Evolutionary conservation across 306 rosid species (phyloP).

Genomic region (Cyamopsis tetragonoloba): DNA sequence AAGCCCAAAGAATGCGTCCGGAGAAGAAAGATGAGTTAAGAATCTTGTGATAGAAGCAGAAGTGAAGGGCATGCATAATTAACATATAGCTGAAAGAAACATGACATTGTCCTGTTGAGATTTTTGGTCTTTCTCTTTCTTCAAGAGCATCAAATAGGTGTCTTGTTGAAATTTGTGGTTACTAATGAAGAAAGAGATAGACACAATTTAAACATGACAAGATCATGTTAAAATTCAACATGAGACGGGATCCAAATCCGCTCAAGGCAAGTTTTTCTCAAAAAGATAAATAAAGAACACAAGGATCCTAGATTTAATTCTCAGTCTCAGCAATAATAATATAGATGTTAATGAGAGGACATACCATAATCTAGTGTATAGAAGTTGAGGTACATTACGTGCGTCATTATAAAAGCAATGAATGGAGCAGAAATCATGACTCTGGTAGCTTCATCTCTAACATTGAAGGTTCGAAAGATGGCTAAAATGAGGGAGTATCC

Average conservation of each 20-base stretch:
- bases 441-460: conserved; percentile 62
- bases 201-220: too few relatives aligned
- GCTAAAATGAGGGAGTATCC: conserved; percentile 76
- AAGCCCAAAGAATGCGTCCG: background rate
- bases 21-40: background rate
- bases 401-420: conserved; percentile 67
- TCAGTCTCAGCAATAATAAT: background rate
- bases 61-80: background rate
- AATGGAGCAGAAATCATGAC: conserved; percentile 80
- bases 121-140: too few relatives aligned
- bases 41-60: background rate
- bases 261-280: background rate
- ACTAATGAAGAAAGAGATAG: too few relatives aligned
- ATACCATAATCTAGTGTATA: conserved; percentile 70
- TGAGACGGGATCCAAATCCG: too few relatives aligned
- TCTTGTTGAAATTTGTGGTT: too few relatives aligned
- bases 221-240: too few relatives aligned
- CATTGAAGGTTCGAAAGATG: conserved; percentile 53
- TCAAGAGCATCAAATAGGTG: too few relatives aligned
- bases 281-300: background rate
- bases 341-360: conserved; percentile 15
- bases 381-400: conserved; percentile 66
- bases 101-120: too few relatives aligned
- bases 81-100: too few relatives aligned
- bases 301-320: background rate